phyloP scores from a whole-genome alignment of 1,284 basidiomycete genomes.

The Puccinia horiana region DNA sequence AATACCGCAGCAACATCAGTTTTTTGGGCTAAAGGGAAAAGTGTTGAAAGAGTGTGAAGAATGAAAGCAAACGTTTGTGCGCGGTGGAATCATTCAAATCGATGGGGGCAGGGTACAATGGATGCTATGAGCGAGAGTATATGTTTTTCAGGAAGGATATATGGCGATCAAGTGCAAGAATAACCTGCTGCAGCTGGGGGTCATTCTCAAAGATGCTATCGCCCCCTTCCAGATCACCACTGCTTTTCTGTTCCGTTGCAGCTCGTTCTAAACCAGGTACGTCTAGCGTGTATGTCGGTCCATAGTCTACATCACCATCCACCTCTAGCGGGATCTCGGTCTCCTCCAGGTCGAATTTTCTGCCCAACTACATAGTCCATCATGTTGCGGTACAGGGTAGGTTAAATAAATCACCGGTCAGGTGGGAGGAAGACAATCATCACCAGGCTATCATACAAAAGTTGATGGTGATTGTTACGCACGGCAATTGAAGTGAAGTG shows the following conservation, averaged over 20 bases:
- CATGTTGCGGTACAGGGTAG: background rate
- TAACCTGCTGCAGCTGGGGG: background rate
- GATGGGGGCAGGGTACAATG: no score
- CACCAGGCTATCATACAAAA: background rate
- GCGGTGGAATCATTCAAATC: no score
- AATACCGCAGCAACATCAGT: no score
- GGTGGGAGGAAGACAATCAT: background rate
- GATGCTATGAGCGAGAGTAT: background rate
- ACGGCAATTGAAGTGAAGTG: constrained; percentile 75
- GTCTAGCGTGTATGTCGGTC: constrained; percentile 23
- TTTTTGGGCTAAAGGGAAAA: no score
- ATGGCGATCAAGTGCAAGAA: constrained; percentile 24
- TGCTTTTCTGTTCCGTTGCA: background rate
- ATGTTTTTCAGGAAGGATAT: constrained; percentile 15
- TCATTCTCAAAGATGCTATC: constrained; percentile 1
- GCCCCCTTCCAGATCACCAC: background rate
- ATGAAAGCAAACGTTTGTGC: no score
- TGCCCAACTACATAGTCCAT: background rate
- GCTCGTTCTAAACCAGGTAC: constrained; percentile 6
- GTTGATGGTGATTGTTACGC: constrained; percentile 54
- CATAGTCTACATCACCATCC: constrained; percentile 10
- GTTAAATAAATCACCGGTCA: background rate
- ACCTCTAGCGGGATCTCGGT: constrained; percentile 29
- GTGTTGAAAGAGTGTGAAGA: no score
- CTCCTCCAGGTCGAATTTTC: constrained; percentile 22